phyloP scores from a whole-genome alignment of 2,329 filamentous ascomycete genomes.

The Calonectria hongkongensis region DNA sequence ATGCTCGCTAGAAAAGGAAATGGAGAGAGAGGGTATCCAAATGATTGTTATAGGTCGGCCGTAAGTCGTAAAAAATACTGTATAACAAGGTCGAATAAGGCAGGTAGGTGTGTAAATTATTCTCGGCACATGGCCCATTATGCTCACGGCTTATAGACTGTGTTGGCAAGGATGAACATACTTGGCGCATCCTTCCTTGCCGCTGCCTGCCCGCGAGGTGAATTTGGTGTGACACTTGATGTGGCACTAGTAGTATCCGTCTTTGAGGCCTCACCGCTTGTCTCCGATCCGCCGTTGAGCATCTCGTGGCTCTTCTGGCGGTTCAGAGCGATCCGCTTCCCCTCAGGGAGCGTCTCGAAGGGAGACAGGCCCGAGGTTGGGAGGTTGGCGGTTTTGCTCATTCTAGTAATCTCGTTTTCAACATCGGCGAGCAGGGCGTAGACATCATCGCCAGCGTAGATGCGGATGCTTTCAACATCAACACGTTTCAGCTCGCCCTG shows the following conservation, averaged over 20 bases:
- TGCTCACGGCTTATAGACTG: conserved; percentile 68
- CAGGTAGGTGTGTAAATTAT: conserved; percentile 20
- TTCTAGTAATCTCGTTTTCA: conserved; percentile 67
- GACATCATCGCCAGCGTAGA: conserved; percentile 81
- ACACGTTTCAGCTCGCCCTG: conserved; percentile 57
- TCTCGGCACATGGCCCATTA: conserved; percentile 28
- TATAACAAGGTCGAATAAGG: conserved; percentile 24
- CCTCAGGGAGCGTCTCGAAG: conserved; percentile 51
- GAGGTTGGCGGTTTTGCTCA: conserved; percentile 54
- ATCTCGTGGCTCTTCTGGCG: conserved; percentile 72
- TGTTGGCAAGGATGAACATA: conserved; percentile 67
- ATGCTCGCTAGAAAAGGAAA: conserved; percentile 42
- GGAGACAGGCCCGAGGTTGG: conserved; percentile 26
- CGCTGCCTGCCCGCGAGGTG: conserved; percentile 59
- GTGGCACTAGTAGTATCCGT: conserved; percentile 48
- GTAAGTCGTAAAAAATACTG: conserved; percentile 50
- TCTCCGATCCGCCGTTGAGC: conserved; percentile 62
- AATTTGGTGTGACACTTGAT: conserved; percentile 39
- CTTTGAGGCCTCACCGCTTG: conserved; percentile 39
- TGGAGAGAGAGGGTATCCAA: conserved; percentile 51
- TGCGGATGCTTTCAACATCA: conserved; percentile 78
- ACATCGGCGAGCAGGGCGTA: conserved; percentile 81
- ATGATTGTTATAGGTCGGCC: conserved; percentile 53
- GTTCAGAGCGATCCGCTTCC: conserved; percentile 62
- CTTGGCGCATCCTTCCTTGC: conserved; percentile 58